Conservation (phyloP, 805 yeast genomes). For the Metschnikowia dekortorum region DNA sequence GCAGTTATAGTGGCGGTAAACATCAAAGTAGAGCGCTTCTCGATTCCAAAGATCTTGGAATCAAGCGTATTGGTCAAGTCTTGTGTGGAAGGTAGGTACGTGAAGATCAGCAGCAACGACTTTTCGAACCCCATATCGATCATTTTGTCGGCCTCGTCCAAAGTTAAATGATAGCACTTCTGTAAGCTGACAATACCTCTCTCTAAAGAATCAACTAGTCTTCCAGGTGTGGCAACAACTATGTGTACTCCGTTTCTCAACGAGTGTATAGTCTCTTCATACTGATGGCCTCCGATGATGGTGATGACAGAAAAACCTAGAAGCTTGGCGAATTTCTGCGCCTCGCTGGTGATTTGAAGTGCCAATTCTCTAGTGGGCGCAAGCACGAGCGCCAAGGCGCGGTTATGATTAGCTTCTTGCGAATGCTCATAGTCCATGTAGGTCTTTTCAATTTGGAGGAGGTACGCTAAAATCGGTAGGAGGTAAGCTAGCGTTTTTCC, state of each 20-base stretch:
- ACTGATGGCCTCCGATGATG: slow-evolving; percentile 86
- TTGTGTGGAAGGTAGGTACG: slow-evolving; percentile 44
- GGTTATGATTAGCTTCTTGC: slow-evolving; percentile 45
- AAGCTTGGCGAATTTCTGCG: slow-evolving; percentile 44
- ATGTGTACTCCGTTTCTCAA: slow-evolving; percentile 66
- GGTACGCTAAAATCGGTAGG: slow-evolving; percentile 62
- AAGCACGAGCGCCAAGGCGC: slow-evolving; percentile 73
- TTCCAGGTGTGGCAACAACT: slow-evolving; percentile 91
- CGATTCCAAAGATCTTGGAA: slow-evolving; percentile 32
- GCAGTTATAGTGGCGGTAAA: slow-evolving; percentile 92
- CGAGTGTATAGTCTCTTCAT: slow-evolving; percentile 64
- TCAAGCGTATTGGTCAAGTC: slow-evolving; percentile 24
- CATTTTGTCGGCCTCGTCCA: slow-evolving; percentile 97
- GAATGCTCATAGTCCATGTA: slow-evolving; percentile 37
- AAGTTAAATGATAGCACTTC: slow-evolving; percentile 62
- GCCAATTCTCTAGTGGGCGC: slow-evolving; percentile 97
- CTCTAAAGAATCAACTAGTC: slow-evolving; percentile 76
- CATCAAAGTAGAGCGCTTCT: slow-evolving; percentile 69
- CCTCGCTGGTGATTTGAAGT: slow-evolving; percentile 72
- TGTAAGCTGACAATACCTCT: slow-evolving; percentile 56
- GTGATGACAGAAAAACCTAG: slow-evolving; percentile 50
- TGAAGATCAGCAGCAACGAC: slow-evolving; percentile 60
- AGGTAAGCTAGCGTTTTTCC: slow-evolving; percentile 88
- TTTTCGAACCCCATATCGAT: slow-evolving; percentile 91
- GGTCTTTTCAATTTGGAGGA: slow-evolving; percentile 32